A percentile compares a stretch with the other conserved stretches of the same genome.
phyloP scores from a whole-genome alignment of 1,284 basidiomycete species.

The Wallemia ichthyophaga region DNA sequence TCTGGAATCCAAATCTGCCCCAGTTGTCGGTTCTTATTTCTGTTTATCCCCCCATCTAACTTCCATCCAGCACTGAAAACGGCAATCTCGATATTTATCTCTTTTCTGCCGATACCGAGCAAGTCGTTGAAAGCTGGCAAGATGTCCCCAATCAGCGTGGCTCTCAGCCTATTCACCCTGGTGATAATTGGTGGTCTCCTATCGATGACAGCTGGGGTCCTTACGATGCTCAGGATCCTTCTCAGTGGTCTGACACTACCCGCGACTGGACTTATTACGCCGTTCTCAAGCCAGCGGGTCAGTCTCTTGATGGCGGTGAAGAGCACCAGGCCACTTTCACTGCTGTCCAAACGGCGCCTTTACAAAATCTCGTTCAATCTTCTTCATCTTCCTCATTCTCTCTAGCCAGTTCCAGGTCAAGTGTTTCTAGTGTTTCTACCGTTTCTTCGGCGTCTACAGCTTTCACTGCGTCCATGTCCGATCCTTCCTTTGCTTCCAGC shows the following conservation, averaged over 20 bases:
- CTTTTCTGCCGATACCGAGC: neutral
- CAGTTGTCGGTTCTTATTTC: neutral
- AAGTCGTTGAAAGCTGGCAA: neutral
- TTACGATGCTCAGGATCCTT: neutral
- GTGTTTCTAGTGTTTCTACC: neutral
- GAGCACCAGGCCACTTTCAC: neutral
- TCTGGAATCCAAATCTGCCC: neutral
- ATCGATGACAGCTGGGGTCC: neutral
- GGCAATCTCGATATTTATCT: neutral
- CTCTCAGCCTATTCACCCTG: neutral
- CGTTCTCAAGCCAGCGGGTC: neutral
- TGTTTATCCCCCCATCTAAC: neutral
- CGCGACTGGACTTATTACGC: neutral
- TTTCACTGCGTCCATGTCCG: too few species aligned
- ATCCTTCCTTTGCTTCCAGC: too few species aligned
- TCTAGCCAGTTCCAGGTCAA: neutral
- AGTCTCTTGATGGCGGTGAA: neutral
- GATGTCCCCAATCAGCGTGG: neutral
- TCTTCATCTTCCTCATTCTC: too few species aligned
- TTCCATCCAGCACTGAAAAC: neutral
- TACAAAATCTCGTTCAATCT: neutral
- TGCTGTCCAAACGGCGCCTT: neutral
- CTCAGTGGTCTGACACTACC: neutral
- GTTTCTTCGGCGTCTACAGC: too few species aligned
- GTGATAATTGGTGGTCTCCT: neutral